Evolutionary conservation across 2,329 filamentous ascomycete species (phyloP), one percentile per base, ranked within the genome.

Genomic region (Sphaerulina vaccinii): DNA sequence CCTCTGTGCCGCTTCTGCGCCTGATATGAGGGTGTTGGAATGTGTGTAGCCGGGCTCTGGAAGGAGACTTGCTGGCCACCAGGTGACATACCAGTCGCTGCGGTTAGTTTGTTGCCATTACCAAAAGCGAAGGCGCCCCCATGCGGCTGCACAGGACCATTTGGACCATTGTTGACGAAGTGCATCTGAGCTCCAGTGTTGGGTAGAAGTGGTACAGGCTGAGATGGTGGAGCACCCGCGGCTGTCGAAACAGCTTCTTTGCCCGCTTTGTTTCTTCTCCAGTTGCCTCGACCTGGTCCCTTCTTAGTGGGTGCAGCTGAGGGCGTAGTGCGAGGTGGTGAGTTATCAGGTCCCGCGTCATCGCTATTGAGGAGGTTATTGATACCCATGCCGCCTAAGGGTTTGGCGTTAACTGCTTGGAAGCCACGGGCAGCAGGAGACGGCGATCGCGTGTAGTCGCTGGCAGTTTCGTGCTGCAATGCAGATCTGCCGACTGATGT

Each of bases 1-100:
- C 88, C 88, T 1, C 88, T 80, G 7, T 85, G 83, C 65, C 90
- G 73, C 56, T 77, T 76, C 58, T 73, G 70, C 22, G 61, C 57
- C 45, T 68, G 65, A 40, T 66, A 65, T 15, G 65, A 64, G 2
- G 66, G 62, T 3, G 65, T 70, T 2, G 67, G 65, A 10, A 67
- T 56, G 40, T 68, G 66, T 38, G 51, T 57, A 21, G 55, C 43
- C 11, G 56, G 54, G 4, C 51, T 46, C 21, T 59, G 55, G 55
- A 65, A 64, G 8, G 64, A 60, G 36, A 63, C 41, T 38, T 44
- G 56, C 22, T 53, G 56, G 8, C 45, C 45, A 22, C 57, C 29
- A 38, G 59, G 52, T 7, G 58, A 56, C 44, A 55, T 56, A 22
- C 37, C 48, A 13, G 52, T 54, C 4, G 54, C 37, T 13, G 40